phyloP scores from a whole-genome alignment of 768 basidiomycete species.

The Auriscalpium vulgare region DNA sequence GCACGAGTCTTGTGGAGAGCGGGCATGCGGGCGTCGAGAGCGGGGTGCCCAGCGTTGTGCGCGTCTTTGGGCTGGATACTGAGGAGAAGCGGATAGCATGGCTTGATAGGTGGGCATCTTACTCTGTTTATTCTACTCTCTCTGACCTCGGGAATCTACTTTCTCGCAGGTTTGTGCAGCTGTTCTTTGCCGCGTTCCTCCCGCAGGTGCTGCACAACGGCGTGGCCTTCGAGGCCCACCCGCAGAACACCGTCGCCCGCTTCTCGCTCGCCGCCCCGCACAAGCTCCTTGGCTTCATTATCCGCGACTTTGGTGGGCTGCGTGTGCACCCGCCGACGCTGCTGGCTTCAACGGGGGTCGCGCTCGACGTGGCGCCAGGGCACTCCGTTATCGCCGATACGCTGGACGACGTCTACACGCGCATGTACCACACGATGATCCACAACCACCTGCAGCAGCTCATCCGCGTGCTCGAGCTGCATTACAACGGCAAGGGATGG shows the following conservation, averaged over 20 bases:
- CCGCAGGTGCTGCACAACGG: constrained; percentile 47
- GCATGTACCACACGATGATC: constrained; percentile 51
- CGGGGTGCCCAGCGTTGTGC: constrained; percentile 38
- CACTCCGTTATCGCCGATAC: constrained; percentile 36
- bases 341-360: constrained; percentile 40
- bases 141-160: not conserved
- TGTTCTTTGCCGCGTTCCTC: constrained; percentile 49
- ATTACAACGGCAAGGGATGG: constrained; percentile 51
- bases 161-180: constrained; percentile 33
- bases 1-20: constrained; percentile 47
- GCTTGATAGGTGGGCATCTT: constrained; percentile 37
- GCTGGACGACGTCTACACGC: constrained; percentile 46
- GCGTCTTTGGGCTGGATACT: constrained; percentile 43
- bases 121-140: not conserved
- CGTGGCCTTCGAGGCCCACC: constrained; percentile 53
- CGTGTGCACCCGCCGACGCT: constrained; percentile 45
- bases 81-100: constrained; percentile 41
- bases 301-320: constrained; percentile 52
- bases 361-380: constrained; percentile 36
- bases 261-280: constrained; percentile 39
- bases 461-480: constrained; percentile 47
- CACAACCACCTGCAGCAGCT: constrained; percentile 56
- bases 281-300: constrained; percentile 44
- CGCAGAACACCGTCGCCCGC: constrained; percentile 51
- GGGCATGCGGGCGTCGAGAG: constrained; percentile 41